Conservation (phyloP, 2,329 filamentous ascomycete species). For the Paramyrothecium sp. region DNA sequence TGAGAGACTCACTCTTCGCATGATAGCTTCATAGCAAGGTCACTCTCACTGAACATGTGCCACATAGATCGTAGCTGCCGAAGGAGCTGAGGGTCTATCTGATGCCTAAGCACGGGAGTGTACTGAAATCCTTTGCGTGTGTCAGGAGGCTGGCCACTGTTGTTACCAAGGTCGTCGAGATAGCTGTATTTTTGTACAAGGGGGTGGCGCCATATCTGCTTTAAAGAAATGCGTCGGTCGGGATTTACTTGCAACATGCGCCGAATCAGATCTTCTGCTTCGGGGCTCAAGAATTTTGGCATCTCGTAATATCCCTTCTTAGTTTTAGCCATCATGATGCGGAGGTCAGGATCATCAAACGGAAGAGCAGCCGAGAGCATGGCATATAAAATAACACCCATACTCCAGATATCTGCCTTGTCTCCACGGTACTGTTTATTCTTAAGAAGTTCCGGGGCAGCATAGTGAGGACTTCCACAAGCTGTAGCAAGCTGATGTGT, state of each 20-base stretch:
- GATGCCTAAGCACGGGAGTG: slow-evolving; percentile 56
- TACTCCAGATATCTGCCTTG: slow-evolving; percentile 91
- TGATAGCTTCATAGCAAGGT: slow-evolving; percentile 67
- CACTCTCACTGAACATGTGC: slow-evolving; percentile 78
- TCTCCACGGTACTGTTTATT: slow-evolving; percentile 78
- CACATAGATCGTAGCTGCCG: slow-evolving; percentile 86
- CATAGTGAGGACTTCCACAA: slow-evolving; percentile 95
- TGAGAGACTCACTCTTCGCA: slow-evolving; percentile 59
- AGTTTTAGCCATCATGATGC: slow-evolving; percentile 60
- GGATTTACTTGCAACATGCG: slow-evolving; percentile 80
- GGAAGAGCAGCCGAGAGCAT: slow-evolving; percentile 82
- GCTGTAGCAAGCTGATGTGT: slow-evolving; percentile 81
- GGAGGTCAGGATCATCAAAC: slow-evolving; percentile 69
- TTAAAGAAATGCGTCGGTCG: slow-evolving; percentile 73
- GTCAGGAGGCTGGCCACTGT: slow-evolving; percentile 50
- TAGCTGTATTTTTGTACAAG: slow-evolving; percentile 82
- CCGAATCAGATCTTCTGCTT: slow-evolving; percentile 75
- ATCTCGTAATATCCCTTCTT: slow-evolving; percentile 61
- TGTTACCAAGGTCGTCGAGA: slow-evolving; percentile 64
- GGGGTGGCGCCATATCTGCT: slow-evolving; percentile 82
- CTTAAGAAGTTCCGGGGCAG: slow-evolving; percentile 85
- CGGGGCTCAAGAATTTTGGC: slow-evolving; percentile 59
- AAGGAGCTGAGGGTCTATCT: slow-evolving; percentile 79
- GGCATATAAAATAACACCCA: slow-evolving; percentile 86
- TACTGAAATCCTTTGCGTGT: slow-evolving; percentile 62